Conservation (phyloP, 352 stramenopile species). For the Phytophthora agathidicida region DNA sequence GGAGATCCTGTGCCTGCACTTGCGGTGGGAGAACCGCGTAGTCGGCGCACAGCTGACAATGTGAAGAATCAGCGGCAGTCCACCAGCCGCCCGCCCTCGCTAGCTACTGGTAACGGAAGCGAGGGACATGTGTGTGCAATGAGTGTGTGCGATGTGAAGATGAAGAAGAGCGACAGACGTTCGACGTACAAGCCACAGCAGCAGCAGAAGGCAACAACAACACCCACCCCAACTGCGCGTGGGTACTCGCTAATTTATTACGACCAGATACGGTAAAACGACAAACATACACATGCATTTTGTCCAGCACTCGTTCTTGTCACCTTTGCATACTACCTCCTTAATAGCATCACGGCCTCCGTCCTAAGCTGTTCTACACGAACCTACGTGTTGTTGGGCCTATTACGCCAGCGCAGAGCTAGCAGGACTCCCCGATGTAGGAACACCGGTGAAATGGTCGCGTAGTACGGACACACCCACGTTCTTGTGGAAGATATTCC, state of each 20-base stretch:
- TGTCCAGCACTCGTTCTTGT: constrained; percentile 14
- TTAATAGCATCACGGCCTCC: too few relatives aligned
- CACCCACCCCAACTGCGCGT: constrained; percentile 16
- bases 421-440: too few relatives aligned
- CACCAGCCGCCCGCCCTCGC: constrained; percentile 1
- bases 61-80: constrained; percentile 8
- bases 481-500: too few relatives aligned
- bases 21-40: constrained; percentile 41
- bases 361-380: too few relatives aligned
- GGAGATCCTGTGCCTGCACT: constrained; percentile 44
- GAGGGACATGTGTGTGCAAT: constrained; percentile 28
- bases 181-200: constrained; percentile 14
- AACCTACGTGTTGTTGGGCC: too few relatives aligned
- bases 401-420: too few relatives aligned
- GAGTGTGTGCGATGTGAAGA: constrained; percentile 33
- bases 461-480: too few relatives aligned
- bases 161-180: constrained; percentile 11
- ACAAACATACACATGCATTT: constrained; percentile 26
- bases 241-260: constrained; percentile 41
- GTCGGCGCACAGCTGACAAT: constrained; percentile 25
- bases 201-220: constrained; percentile 27
- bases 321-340: too few relatives aligned
- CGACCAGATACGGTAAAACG: constrained; percentile 13
- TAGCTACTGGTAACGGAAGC: neutral
- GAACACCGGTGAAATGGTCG: too few relatives aligned